phyloP scores from a whole-genome alignment of 495 filamentous ascomycete genomes.

The Bacidia rubella region DNA sequence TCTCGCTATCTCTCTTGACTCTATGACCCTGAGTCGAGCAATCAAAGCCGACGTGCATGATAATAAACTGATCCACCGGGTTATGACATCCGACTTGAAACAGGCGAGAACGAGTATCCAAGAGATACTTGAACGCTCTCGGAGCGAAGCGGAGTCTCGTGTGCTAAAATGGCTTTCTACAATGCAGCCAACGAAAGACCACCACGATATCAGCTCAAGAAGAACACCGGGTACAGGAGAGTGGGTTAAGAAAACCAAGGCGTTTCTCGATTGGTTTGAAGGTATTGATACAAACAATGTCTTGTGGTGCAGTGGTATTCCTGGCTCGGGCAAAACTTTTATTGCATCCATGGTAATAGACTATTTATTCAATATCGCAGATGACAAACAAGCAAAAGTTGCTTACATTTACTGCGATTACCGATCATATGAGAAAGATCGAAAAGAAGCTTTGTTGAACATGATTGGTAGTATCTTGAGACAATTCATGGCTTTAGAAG shows the following conservation, averaged over 20 bases:
- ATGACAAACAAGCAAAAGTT: neutral
- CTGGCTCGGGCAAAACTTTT: neutral
- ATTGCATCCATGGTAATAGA: neutral
- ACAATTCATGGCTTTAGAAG: neutral
- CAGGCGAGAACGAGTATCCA: neutral
- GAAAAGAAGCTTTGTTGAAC: neutral
- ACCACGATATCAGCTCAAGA: neutral
- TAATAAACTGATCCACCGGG: neutral
- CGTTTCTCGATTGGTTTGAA: neutral
- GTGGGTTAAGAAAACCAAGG: neutral
- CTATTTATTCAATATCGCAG: neutral
- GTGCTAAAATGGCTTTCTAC: neutral
- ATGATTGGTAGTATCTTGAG: neutral
- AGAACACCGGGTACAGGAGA: neutral
- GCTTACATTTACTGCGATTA: neutral
- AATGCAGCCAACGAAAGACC: neutral
- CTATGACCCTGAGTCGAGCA: neutral
- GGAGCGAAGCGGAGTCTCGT: neutral
- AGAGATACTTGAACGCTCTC: neutral
- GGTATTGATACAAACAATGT: neutral
- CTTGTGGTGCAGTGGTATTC: neutral
- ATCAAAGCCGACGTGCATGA: neutral
- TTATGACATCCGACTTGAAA: neutral
- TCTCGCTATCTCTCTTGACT: neutral
- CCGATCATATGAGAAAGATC: neutral